Conservation (phyloP, 169 alveolate genomes). For the Plasmodium inui region DNA sequence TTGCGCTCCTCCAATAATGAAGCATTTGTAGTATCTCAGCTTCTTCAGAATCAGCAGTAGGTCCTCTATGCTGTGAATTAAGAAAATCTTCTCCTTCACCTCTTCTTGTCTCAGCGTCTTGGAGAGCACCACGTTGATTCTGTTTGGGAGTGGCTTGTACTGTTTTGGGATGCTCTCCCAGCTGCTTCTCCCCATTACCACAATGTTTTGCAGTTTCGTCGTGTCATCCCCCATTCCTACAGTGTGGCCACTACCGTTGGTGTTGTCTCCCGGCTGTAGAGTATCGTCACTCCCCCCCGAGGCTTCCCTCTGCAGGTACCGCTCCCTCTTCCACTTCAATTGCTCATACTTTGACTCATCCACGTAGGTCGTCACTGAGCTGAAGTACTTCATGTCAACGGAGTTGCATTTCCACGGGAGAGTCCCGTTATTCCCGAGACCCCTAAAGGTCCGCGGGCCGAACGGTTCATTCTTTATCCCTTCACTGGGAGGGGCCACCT, state of each 20-base stretch:
- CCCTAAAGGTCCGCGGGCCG: constrained; percentile 67
- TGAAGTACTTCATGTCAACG: constrained; percentile 89
- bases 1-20: constrained; percentile 90
- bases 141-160: constrained; percentile 88
- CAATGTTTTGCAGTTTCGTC: constrained; percentile 86
- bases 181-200: constrained; percentile 97
- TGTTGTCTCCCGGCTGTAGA: constrained; percentile 22
- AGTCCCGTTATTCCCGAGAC: constrained; percentile 89
- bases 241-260: not conserved
- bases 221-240: not conserved
- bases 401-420: constrained; percentile 93
- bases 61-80: constrained; percentile 76
- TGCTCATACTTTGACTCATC: constrained; percentile 34
- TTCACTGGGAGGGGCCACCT: constrained; percentile 15
- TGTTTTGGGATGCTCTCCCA: constrained; percentile 94
- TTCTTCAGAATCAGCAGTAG: constrained; percentile 74
- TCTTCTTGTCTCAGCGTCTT: constrained; percentile 79
- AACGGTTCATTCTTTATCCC: constrained; percentile 19
- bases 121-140: constrained; percentile 92
- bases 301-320: not conserved
- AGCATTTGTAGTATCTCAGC: constrained; percentile 80
- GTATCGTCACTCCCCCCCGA: not conserved
- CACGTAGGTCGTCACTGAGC: constrained; percentile 83
- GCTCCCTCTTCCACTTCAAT: constrained; percentile 47
- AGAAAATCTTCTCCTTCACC: constrained; percentile 76